These are phyloP conservation scores for Leccinum arenicola DNA, from an alignment of 768 basidiomycete genomes.

Conservation along the genomic window DNA sequence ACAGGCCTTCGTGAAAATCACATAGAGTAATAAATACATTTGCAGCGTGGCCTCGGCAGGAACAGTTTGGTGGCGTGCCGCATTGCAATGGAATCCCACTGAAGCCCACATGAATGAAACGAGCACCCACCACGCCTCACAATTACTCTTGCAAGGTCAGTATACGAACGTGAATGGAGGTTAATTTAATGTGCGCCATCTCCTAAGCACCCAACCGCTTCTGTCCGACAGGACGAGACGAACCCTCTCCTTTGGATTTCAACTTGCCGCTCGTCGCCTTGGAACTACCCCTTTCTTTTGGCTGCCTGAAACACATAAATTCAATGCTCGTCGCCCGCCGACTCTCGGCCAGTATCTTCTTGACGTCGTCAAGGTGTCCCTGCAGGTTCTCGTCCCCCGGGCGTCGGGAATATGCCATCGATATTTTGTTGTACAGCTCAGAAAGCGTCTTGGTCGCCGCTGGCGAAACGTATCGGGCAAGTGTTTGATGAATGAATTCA, in stretches of 20 bases:
- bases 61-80: not conserved
- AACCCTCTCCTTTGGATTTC: constrained; percentile 19
- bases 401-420: constrained; percentile 84
- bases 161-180: not conserved
- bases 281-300: constrained; percentile 42
- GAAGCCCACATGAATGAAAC: not conserved
- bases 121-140: not conserved
- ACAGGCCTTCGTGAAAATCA: not conserved
- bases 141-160: not conserved
- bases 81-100: not conserved
- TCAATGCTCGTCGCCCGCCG: constrained; percentile 90
- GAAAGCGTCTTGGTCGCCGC: constrained; percentile 81
- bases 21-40: not conserved
- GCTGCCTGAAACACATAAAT: constrained; percentile 88
- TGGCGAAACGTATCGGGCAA: constrained; percentile 83
- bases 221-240: constrained; percentile 19
- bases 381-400: constrained; percentile 87
- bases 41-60: not conserved
- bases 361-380: constrained; percentile 83
- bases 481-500: constrained; percentile 97
- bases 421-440: constrained; percentile 92
- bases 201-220: constrained; percentile 15
- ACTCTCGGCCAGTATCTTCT: constrained; percentile 85
- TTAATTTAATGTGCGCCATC: not conserved
- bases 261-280: constrained; percentile 17